Conservation (phyloP, 495 filamentous ascomycete species). For the Choiromyces venosus region DNA sequence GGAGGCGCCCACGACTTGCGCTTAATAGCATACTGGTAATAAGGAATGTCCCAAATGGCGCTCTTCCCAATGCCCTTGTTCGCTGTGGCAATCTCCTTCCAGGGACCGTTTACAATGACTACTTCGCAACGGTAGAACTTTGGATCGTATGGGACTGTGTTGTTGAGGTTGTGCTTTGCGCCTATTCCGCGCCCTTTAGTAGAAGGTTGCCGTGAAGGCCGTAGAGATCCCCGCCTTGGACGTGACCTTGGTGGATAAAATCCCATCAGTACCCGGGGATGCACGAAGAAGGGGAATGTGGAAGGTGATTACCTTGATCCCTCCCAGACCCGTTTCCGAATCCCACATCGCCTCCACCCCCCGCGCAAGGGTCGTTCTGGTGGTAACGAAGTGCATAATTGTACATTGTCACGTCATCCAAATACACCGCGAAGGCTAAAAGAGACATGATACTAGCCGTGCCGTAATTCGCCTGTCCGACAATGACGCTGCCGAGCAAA, state of each 20-base stretch:
- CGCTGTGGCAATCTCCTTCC: constrained; percentile 40
- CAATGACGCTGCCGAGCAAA: constrained; percentile 42
- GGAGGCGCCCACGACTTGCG: too few relatives aligned
- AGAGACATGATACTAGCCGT: constrained; percentile 43
- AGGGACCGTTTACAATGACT: constrained; percentile 44
- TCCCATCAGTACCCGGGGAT: constrained; percentile 22
- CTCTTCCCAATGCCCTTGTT: constrained; percentile 40
- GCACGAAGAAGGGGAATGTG: constrained; percentile 35
- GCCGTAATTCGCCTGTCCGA: constrained; percentile 45
- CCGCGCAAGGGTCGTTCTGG: constrained; percentile 43
- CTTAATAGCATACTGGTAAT: too few relatives aligned
- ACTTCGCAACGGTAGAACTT: constrained; percentile 44
- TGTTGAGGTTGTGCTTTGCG: constrained; percentile 43
- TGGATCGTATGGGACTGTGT: constrained; percentile 44
- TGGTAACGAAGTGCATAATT: constrained; percentile 43
- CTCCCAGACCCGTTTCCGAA: constrained; percentile 39
- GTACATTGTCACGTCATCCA: constrained; percentile 44
- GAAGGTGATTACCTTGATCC: constrained; percentile 38
- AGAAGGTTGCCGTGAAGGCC: constrained; percentile 40
- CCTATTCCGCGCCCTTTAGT: constrained; percentile 43
- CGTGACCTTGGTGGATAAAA: constrained; percentile 37
- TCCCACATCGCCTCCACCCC: constrained; percentile 38
- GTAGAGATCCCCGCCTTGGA: constrained; percentile 44
- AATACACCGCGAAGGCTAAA: constrained; percentile 45
- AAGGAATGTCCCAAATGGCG: too few relatives aligned